A percentile compares a stretch with the other conserved stretches of the same genome.
phyloP scores from a whole-genome alignment of 2,329 filamentous ascomycete species.

The Xylaria multiplex region DNA sequence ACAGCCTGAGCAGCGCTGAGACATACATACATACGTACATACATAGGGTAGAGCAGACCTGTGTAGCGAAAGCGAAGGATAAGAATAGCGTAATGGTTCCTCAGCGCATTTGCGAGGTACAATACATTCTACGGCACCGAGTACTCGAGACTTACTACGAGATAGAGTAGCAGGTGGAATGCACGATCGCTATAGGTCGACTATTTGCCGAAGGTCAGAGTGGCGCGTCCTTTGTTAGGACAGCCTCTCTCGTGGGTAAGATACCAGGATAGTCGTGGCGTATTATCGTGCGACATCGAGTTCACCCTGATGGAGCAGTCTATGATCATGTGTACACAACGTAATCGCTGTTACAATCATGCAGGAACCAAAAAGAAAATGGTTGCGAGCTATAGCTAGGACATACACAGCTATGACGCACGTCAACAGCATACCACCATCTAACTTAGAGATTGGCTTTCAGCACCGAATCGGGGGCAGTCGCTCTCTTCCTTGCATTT shows the following conservation, averaged over 20 bases:
- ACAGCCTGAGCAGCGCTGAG: neutral
- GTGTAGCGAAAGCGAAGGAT: neutral
- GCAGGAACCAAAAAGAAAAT: slow-evolving; percentile 24
- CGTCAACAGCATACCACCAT: neutral
- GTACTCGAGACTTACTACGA: too few relatives aligned
- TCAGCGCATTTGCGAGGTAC: neutral
- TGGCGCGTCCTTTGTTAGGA: neutral
- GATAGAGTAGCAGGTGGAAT: neutral
- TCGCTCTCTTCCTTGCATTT: neutral
- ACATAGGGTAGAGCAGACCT: neutral
- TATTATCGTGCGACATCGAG: slow-evolving; percentile 11
- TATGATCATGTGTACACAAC: slow-evolving; percentile 1
- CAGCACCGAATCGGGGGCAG: neutral
- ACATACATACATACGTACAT: neutral
- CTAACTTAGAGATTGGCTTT: neutral
- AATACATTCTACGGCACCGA: neutral
- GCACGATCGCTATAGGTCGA: too few relatives aligned
- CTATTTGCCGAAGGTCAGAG: slow-evolving; percentile 3
- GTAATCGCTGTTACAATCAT: neutral
- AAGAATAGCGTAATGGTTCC: slow-evolving; percentile 7
- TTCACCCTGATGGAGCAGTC: neutral
- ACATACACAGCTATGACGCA: slow-evolving; percentile 7
- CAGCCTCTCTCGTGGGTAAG: slow-evolving; percentile 14
- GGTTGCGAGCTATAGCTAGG: neutral
- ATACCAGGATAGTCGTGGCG: slow-evolving; percentile 14